Percentiles rank a stretch among this genome's conserved stretches.
Evolutionary conservation across 2,329 filamentous ascomycete species (phyloP).

Genomic region (Aspergillus viridinutans): DNA sequence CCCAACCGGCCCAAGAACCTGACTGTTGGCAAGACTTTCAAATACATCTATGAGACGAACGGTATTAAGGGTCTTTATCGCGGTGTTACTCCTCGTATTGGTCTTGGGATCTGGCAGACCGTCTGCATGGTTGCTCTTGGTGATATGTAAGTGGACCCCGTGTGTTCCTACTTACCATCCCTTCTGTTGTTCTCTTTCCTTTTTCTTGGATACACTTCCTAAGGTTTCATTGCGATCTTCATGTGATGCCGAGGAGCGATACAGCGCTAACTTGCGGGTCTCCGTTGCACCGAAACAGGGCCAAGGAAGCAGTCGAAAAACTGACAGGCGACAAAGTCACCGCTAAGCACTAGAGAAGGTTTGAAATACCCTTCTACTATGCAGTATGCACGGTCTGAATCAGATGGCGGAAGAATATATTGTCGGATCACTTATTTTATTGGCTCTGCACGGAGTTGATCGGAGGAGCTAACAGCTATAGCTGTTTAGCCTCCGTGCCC

Average conservation of each 20-base stretch:
- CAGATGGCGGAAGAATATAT: not conserved
- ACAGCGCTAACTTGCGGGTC: slow-evolving; percentile 27
- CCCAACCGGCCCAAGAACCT: slow-evolving; percentile 98
- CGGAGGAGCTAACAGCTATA: not conserved
- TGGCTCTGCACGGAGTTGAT: not conserved
- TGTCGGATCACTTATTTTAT: not conserved
- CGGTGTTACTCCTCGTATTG: slow-evolving; percentile 89
- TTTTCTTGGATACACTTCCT: not conserved
- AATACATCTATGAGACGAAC: slow-evolving; percentile 87
- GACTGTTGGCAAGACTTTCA: slow-evolving; percentile 78
- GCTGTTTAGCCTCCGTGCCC: not conserved
- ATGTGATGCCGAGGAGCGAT: slow-evolving; percentile 24
- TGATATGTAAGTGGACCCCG: slow-evolving; percentile 71
- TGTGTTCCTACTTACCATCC: not conserved
- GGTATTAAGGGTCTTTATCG: slow-evolving; percentile 91
- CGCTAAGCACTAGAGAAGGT: slow-evolving; percentile 57
- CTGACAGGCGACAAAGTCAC: slow-evolving; percentile 60
- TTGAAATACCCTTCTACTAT: slow-evolving; percentile 38
- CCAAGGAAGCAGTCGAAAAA: slow-evolving; percentile 63
- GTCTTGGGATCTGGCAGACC: slow-evolving; percentile 96
- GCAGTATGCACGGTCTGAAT: slow-evolving; percentile 6
- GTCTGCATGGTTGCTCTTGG: slow-evolving; percentile 99
- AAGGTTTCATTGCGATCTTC: slow-evolving; percentile 8
- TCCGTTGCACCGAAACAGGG: slow-evolving; percentile 42
- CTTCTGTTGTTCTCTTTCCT: slow-evolving; percentile 1